Percentiles rank a stretch among this genome's conserved stretches.
phyloP scores from a whole-genome alignment of 2,329 filamentous ascomycete genomes.

The Rutstroemia sydowiana region DNA sequence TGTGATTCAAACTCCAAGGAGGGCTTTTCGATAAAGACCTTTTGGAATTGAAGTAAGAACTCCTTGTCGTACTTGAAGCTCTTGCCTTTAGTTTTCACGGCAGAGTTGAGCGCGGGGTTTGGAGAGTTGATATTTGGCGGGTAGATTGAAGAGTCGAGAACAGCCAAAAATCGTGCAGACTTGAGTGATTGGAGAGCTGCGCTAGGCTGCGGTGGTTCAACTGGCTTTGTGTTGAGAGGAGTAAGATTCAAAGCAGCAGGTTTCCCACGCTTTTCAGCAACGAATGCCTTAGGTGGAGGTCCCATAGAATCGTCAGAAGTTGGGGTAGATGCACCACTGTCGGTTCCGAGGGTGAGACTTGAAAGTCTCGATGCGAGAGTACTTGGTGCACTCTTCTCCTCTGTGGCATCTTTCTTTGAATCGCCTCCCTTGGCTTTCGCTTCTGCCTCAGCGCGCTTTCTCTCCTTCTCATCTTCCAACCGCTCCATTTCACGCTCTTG shows the following conservation, averaged over 20 bases:
- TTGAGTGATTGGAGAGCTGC: slow-evolving; percentile 90
- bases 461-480: slow-evolving; percentile 63
- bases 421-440: slow-evolving; percentile 21
- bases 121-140: slow-evolving; percentile 79
- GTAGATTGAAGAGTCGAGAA: slow-evolving; percentile 73
- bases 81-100: slow-evolving; percentile 69
- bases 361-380: slow-evolving; percentile 40
- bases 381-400: slow-evolving; percentile 26
- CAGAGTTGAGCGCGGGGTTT: slow-evolving; percentile 81
- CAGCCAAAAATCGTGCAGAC: slow-evolving; percentile 79
- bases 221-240: slow-evolving; percentile 69
- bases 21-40: slow-evolving; percentile 93
- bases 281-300: slow-evolving; percentile 45
- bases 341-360: slow-evolving; percentile 41
- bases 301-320: slow-evolving; percentile 39
- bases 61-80: slow-evolving; percentile 91
- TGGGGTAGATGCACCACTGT: slow-evolving; percentile 35
- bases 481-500: slow-evolving; percentile 66
- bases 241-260: slow-evolving; percentile 84
- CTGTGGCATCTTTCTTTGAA: slow-evolving; percentile 21
- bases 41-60: slow-evolving; percentile 94
- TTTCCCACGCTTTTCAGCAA: slow-evolving; percentile 62
- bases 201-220: slow-evolving; percentile 88
- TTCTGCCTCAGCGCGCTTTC: slow-evolving; percentile 46
- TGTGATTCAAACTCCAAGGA: slow-evolving; percentile 88